Percentiles rank a stretch among this genome's conserved stretches.
Evolutionary conservation across 2,329 filamentous ascomycete genomes (phyloP).

Genomic region (Microsporum canis): DNA sequence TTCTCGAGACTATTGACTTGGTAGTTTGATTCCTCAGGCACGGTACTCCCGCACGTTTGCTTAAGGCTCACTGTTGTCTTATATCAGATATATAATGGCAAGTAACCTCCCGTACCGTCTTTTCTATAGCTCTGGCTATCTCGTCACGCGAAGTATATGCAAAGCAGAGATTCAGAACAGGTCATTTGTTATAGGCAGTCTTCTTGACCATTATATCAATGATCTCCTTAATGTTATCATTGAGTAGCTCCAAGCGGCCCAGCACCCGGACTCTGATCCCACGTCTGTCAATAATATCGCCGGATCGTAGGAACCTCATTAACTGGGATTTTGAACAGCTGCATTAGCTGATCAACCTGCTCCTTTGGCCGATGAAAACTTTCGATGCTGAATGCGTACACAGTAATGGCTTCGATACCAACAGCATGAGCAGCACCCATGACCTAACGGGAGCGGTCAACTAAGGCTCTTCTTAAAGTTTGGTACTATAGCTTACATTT

Average conservation of each 20-base stretch:
- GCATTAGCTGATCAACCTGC: conserved; percentile 10
- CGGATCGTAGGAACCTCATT: too few relatives aligned
- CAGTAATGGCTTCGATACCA: conserved; percentile 8
- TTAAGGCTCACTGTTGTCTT: too few relatives aligned
- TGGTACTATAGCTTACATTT: background rate
- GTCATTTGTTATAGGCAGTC: background rate
- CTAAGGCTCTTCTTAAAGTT: too few relatives aligned
- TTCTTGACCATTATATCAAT: background rate
- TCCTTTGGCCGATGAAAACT: conserved; percentile 12
- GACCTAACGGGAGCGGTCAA: background rate
- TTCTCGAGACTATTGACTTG: too few relatives aligned
- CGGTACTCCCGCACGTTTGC: too few relatives aligned
- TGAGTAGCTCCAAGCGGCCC: background rate
- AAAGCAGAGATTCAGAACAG: background rate
- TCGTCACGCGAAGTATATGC: background rate
- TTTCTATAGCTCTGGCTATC: background rate
- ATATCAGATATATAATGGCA: too few relatives aligned
- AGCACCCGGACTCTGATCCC: background rate
- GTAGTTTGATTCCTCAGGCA: too few relatives aligned
- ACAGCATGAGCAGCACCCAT: background rate
- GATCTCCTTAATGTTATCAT: background rate
- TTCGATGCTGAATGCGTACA: conserved; percentile 14
- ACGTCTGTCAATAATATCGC: background rate
- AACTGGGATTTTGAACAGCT: background rate
- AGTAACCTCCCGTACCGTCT: background rate